These are phyloP conservation scores for Sclerotinia minor DNA, from an alignment of 2,329 filamentous ascomycete genomes.

Conservation along the genomic window DNA sequence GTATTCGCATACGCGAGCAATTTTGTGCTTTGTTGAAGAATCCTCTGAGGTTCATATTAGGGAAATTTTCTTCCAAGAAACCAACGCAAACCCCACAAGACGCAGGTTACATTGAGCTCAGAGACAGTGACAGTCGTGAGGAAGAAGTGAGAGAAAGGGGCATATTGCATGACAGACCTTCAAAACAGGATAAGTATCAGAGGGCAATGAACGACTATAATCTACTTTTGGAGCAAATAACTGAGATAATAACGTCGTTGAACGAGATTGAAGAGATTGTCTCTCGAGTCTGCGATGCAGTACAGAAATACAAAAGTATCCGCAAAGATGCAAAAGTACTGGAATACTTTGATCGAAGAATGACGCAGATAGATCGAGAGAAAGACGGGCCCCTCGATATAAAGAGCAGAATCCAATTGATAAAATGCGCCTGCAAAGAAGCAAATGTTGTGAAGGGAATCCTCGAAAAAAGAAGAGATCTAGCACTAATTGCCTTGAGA, in stretches of 20 bases:
- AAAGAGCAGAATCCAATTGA: neutral
- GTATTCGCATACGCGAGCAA: neutral
- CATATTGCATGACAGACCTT: neutral
- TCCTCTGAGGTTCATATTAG: neutral
- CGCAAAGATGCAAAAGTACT: neutral
- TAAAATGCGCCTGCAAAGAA: accelerated
- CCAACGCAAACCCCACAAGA: neutral
- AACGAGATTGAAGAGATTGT: neutral
- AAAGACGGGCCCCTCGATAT: neutral
- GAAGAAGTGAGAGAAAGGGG: neutral
- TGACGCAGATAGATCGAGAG: too few relatives aligned
- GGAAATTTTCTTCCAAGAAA: neutral
- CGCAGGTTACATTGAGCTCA: too few relatives aligned
- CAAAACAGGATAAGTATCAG: neutral
- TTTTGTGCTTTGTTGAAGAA: too few relatives aligned
- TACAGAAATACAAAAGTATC: neutral
- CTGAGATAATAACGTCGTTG: neutral
- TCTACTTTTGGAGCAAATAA: neutral
- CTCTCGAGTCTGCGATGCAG: too few relatives aligned
- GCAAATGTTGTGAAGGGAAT: neutral
- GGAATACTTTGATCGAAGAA: too few relatives aligned
- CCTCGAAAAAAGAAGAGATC: neutral
- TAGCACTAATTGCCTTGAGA: neutral
- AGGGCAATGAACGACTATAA: neutral
- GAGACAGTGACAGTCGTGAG: neutral